A percentile compares a stretch with the other conserved stretches of the same genome.
Evolutionary conservation across 2,329 filamentous ascomycete species (phyloP).

Genomic region (Coniochaeta sp.): DNA sequence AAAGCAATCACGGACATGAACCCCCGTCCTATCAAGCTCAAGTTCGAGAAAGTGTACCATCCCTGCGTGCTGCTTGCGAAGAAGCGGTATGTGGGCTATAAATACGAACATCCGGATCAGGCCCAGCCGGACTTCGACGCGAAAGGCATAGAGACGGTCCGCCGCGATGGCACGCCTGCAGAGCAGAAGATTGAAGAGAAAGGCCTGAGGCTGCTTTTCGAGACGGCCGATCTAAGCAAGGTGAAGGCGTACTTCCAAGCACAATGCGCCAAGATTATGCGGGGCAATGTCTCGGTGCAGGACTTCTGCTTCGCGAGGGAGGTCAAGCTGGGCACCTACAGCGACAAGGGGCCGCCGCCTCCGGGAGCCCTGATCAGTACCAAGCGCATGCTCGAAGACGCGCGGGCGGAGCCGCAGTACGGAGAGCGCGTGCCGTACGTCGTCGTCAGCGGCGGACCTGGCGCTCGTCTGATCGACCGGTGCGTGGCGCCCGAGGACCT

Average conservation of each 20-base stretch:
- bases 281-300: conserved; percentile 77
- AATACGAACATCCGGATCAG: conserved; percentile 77
- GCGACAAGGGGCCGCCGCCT: conserved; percentile 69
- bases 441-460: conserved; percentile 80
- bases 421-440: conserved; percentile 94
- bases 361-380: conserved; percentile 86
- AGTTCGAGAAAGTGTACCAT: conserved; percentile 98
- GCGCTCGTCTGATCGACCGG: conserved; percentile 77
- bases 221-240: conserved; percentile 79
- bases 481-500: conserved; percentile 84
- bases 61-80: conserved; percentile 92
- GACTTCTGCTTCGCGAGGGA: conserved; percentile 96
- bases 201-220: conserved; percentile 80
- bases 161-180: conserved; percentile 87
- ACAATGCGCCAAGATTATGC: conserved; percentile 90
- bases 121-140: conserved; percentile 84
- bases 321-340: conserved; percentile 84
- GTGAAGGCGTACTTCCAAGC: conserved; percentile 86
- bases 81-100: conserved; percentile 97
- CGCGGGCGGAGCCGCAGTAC: conserved; percentile 83
- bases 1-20: conserved; percentile 82
- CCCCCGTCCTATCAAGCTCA: conserved; percentile 86
- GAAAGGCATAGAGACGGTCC: conserved; percentile 96
- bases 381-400: conserved; percentile 78
- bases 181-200: conserved; percentile 97